Evolutionary conservation across 306 rosid species (phyloP), one percentile per base, ranked within the genome.

Genomic region (Corylus americana): DNA sequence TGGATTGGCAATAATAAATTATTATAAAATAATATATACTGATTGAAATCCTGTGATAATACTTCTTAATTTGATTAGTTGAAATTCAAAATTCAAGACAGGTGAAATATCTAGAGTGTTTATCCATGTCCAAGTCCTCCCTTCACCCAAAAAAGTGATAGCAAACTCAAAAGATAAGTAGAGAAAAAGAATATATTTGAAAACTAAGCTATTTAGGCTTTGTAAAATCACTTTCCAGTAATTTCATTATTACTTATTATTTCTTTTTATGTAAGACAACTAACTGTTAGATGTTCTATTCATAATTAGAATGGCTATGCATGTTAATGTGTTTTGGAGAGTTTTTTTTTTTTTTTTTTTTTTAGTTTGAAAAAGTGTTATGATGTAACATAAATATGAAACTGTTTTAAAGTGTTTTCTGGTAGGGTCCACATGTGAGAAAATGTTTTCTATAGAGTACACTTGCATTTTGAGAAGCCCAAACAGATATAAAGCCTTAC

Each of bases 1-100:
- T 42, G 37, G 45, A 71, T 62, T 39, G 62, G 51, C 66, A 48
- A 82, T 31, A n/a, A 71, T 73, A 70, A 39, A 55, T 54, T 70
- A 22, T 54, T 71, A 53, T 31, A 55, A 39, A 39, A 39, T 39
- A 39, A 4, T 39, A 39, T 39, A 39, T 39, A 39, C 0, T 39
- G 44, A 39, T 4, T 39, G 44, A 39, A 39, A 39, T 39, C 5
- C 44, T 39, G 44, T 4, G 44, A 39, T 3, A 39, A 39, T 39
- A 39, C 44, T 39, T 39, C 6, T 39, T 39, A 39, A 39, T 39
- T 39, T 39, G 44, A 39, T 39, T 39, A 39, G 44, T 39, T 3
- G 44, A 61, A 59, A 25, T 59, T 27, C 12, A 11, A 55, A 25
- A 20, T 59, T 59, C 67, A 59, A 59, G 11, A 4, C 67, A 22